Conservation (phyloP, 176 grass and related monocot genomes). For the maize (Zea mays) region DNA sequence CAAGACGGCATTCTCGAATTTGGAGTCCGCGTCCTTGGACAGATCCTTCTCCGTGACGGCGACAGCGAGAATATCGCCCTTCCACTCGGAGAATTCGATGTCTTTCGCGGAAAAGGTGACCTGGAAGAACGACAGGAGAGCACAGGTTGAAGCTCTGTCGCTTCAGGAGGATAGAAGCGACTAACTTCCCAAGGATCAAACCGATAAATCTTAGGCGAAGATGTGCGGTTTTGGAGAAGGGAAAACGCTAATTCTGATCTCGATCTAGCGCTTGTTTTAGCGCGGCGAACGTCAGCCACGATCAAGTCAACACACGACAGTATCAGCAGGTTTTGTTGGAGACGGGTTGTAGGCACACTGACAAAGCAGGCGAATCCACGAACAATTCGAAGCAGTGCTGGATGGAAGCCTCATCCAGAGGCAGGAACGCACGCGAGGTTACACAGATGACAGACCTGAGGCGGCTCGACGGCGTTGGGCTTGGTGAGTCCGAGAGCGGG, state of each 20-base stretch:
- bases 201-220: background rate
- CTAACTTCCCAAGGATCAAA: background rate
- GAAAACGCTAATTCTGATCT: background rate
- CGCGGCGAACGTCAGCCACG: background rate
- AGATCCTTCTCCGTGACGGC: conserved; percentile 92
- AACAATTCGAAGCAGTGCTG: conserved; percentile 2
- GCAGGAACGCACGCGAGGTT: background rate
- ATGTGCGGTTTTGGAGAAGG: background rate
- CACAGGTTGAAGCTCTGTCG: conserved; percentile 28
- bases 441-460: conserved; percentile 51
- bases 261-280: conserved; percentile 30
- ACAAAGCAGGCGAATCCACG: conserved; percentile 21
- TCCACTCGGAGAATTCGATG: conserved; percentile 77
- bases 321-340: background rate
- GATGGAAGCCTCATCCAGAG: background rate
- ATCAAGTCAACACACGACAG: conserved; percentile 20
- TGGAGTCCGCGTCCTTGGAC: conserved; percentile 68
- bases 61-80: conserved; percentile 79
- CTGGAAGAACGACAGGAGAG: conserved; percentile 32
- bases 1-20: conserved; percentile 73
- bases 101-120: conserved; percentile 70
- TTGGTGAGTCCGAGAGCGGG: conserved; percentile 83
- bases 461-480: conserved; percentile 63
- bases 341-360: background rate
- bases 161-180: background rate